Percentiles rank a stretch among this genome's conserved stretches.
Conservation (phyloP, 257 asterid genomes). For the Thymus mandschuricus region DNA sequence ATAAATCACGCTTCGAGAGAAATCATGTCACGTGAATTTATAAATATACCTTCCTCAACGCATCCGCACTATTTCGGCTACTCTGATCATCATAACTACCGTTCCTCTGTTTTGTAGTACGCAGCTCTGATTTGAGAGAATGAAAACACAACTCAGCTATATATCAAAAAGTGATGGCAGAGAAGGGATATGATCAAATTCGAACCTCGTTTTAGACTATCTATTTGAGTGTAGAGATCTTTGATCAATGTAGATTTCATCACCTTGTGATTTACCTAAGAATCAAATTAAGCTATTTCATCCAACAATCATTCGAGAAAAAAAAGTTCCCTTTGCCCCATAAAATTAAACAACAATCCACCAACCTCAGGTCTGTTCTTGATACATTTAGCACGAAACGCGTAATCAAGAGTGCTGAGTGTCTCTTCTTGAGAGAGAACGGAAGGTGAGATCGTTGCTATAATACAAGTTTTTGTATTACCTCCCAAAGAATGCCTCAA, state of each 20-base stretch:
- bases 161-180: not conserved
- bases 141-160: not conserved
- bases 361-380: slow-evolving; percentile 68
- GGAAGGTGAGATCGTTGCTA: slow-evolving; percentile 66
- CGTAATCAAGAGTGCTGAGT: slow-evolving; percentile 66
- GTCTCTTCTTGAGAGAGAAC: slow-evolving; percentile 65
- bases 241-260: slow-evolving; percentile 47
- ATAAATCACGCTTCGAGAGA: not conserved
- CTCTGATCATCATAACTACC: slow-evolving; percentile 41
- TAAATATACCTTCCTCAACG: slow-evolving; percentile 43
- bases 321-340: not conserved
- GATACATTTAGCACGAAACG: slow-evolving; percentile 58
- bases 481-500: slow-evolving; percentile 70
- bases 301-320: not conserved
- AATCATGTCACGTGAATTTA: not conserved
- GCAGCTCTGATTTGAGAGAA: slow-evolving; percentile 41
- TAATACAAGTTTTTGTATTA: slow-evolving; percentile 63
- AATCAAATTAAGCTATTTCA: not conserved
- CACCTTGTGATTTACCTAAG: slow-evolving; percentile 57
- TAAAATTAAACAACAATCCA: not conserved
- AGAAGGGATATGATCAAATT: slow-evolving; percentile 25
- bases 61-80: slow-evolving; percentile 40
- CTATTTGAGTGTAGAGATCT: slow-evolving; percentile 50
- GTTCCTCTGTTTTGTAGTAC: slow-evolving; percentile 41
- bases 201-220: slow-evolving; percentile 53